Evolutionary conservation across 1,284 basidiomycete species (phyloP).

Genomic region (Heliocybe sulcata): DNA sequence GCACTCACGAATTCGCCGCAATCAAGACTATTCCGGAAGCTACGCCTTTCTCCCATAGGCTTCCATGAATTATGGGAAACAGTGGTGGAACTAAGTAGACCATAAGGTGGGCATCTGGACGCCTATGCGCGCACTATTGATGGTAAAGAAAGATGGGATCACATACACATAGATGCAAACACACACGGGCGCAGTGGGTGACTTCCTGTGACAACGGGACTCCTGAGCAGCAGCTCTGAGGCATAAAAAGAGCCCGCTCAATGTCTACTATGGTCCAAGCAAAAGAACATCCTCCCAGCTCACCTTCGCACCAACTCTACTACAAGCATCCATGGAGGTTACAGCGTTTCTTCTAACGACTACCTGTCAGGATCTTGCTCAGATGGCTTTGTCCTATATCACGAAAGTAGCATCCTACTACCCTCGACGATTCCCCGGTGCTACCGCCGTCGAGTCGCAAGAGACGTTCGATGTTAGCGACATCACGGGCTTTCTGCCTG

Average conservation of each 20-base stretch:
- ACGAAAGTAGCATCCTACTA: neutral
- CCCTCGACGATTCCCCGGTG: neutral
- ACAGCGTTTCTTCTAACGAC: neutral
- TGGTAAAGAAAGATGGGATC: neutral
- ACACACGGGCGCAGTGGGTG: no score
- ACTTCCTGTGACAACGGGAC: no score
- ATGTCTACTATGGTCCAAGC: no score
- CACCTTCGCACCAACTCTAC: neutral
- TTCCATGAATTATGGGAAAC: neutral
- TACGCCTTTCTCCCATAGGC: neutral
- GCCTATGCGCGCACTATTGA: neutral
- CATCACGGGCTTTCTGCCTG: constrained; percentile 84
- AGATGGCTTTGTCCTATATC: neutral
- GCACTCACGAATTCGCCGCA: neutral
- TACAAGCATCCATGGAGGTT: neutral
- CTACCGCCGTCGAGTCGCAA: neutral
- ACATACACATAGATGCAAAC: neutral
- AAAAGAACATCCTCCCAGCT: no score
- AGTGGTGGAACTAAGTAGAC: neutral
- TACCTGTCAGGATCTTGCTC: neutral
- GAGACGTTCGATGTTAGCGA: constrained; percentile 70
- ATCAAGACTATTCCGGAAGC: neutral
- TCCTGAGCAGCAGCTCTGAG: no score
- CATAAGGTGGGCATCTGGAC: neutral
- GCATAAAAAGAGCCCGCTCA: no score